Evolutionary conservation across 208 protist species (phyloP), one percentile per base, ranked within the genome.

Genomic region (Vickermania spadyakhi): DNA sequence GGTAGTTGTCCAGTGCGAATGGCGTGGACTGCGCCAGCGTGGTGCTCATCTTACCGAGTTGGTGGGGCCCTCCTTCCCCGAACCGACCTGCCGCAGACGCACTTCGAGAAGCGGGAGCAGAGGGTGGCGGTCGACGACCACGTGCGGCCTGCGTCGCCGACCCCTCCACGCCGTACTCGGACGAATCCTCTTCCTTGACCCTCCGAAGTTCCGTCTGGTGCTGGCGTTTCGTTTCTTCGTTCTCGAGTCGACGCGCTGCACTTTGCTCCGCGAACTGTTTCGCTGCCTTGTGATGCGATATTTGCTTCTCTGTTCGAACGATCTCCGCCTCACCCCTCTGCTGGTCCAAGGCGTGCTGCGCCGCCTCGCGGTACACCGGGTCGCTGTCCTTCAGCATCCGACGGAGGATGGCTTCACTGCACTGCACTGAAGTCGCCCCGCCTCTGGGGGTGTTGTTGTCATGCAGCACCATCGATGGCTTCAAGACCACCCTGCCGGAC

Each of bases 201-300:
- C 11, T 5, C 3, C 31, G 3, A 13, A 7, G 18, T 41, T 13
- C 54, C 1, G 36, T 3, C 3, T 51, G 26, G 57, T 72, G 60
- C 51, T 66, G 70, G 28, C 72, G 52, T 7, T 69, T 75, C 11
- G 55, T 70, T 1, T 27, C 58, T 56, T 36, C 61, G 23, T 83
- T 72, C 56, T 64, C 56, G 25, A 62, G 64, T 49, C 78, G 54
- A 7, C 78, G 77, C 29, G 55, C 69, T 1, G 42, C 31, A 31
- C 72, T 84, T 31, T 56, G 67, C 28, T 72, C 28, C 11, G 81
- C 78, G 67, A 81, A 91, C 45, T 60, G 62, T 2, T 65, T 77
- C n/a, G 71, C 65, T 1, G 64, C 72, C 13, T 82, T 57, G 27
- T 70, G 66, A 27, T 70, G 79, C 2, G 62, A 56, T 7, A 91